A percentile compares a stretch with the other conserved stretches of the same genome.
Evolutionary conservation across 1,139 yeast genomes (phyloP).

Genomic region (Zhuliangozyma parablackwelliae): DNA sequence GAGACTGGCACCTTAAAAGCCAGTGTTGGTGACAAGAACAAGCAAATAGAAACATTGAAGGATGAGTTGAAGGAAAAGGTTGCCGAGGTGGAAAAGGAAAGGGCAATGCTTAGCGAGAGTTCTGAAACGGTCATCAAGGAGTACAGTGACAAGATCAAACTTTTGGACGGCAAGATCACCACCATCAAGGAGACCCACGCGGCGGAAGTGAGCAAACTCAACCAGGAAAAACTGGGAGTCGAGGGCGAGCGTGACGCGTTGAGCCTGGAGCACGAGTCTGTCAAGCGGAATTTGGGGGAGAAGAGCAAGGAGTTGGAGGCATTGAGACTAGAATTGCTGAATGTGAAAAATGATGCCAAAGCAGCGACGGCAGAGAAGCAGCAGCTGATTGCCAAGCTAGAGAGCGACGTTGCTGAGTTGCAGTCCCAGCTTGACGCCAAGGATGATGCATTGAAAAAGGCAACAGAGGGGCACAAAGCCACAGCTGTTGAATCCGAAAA

Average conservation of each 20-base stretch:
- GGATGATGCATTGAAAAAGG: not conserved
- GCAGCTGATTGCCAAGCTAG: not conserved
- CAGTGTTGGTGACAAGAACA: constrained; percentile 7
- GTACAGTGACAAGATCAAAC: constrained; percentile 37
- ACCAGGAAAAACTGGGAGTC: constrained; percentile 5
- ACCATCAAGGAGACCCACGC: constrained; percentile 8
- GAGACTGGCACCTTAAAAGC: constrained; percentile 8
- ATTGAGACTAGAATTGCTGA: constrained; percentile 3
- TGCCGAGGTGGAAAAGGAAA: constrained; percentile 47
- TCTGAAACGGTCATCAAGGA: constrained; percentile 48
- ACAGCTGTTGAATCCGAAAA: not conserved
- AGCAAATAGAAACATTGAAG: constrained; percentile 10
- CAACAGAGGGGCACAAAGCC: not conserved
- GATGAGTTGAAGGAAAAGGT: constrained; percentile 25
- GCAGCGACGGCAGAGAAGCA: not conserved
- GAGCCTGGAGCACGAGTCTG: not conserved
- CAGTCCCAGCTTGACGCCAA: not conserved
- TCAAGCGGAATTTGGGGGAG: constrained; percentile 3
- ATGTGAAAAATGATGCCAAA: not conserved
- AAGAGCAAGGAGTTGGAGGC: constrained; percentile 1
- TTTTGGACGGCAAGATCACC: constrained; percentile 6
- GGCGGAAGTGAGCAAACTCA: constrained; percentile 4
- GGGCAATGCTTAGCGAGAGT: constrained; percentile 42
- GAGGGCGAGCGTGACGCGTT: constrained; percentile 3
- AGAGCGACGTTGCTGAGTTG: constrained; percentile 2